Base-by-base conservation (phyloP, 768 basidiomycete genomes). In the Psilocybe sp. region DNA sequence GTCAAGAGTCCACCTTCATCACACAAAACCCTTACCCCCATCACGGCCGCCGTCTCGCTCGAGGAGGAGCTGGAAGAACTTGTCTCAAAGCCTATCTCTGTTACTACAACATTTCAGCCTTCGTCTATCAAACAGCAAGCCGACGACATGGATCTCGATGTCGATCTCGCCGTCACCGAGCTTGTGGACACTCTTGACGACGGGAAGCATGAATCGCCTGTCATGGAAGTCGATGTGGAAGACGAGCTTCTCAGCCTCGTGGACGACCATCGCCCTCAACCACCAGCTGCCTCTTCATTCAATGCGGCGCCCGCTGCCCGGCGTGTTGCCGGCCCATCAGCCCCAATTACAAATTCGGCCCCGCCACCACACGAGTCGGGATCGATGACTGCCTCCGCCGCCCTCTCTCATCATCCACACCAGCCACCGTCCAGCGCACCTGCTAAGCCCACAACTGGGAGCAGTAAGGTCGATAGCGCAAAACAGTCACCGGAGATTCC, bases 201-300 rank as follows among this genome's bases (percentile, higher is more conserved):
- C 31, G 52, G 46, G 20, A 55, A 61, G 35, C 58, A 59, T 61
- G 46, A 57, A 19, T 46, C 49, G 9, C 55, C 61, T 16, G 59
- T 49, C 37, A 69, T 65, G 69, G 67, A 69, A 52, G 60, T 72
- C 50, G 70, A 84, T 47, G 77, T 83, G 18, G 84, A 85, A 50
- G 79, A 85, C 54, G 87, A 89, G 65, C 65, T 89, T 43, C 72
- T 88, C 50, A 85, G 85, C 57, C 69, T 89, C 19, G 70, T 89
- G 28, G 87, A 85, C 58, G 85, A 82, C 55, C 67, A 61, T 20
- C 66, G 63, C 23, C 55, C 63, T 10, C 55, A 55, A 36, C 61
- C 54, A 49, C 47, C 47, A 39, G 47, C 44, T 37, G 47, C 50
- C 42, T 5, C 54, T 44, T 18, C 47, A 28, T 28, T 47, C 44